Evolutionary conservation across 768 basidiomycete species (phyloP).

Genomic region (Ramaria sp.): DNA sequence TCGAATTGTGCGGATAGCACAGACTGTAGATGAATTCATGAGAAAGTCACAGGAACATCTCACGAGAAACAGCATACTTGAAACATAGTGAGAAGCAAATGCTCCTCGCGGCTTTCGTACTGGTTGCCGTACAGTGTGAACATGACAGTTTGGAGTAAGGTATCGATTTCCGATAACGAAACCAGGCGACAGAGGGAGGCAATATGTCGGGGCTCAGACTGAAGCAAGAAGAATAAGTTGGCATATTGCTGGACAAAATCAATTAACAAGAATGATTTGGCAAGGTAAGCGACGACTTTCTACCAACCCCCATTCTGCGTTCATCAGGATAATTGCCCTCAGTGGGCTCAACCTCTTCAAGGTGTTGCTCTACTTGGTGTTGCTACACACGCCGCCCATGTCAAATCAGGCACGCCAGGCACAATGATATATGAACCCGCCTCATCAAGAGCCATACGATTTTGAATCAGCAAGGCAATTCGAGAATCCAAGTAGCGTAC

Average conservation of each 20-base stretch:
- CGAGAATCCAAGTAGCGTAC: constrained; percentile 96
- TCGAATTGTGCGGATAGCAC: constrained; percentile 98
- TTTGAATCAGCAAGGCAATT: constrained; percentile 95
- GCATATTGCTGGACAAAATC: constrained; percentile 71
- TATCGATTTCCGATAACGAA: constrained; percentile 94
- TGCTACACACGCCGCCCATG: constrained; percentile 39
- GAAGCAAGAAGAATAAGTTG: constrained; percentile 97
- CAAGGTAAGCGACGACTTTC: neutral
- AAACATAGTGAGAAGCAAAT: constrained; percentile 97
- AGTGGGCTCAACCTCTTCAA: constrained; percentile 91
- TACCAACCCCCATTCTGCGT: constrained; percentile 50
- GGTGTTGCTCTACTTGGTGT: constrained; percentile 88
- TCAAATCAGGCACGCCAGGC: constrained; percentile 1
- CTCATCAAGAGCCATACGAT: constrained; percentile 94
- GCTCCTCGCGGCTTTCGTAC: constrained; percentile 97
- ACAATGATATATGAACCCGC: constrained; percentile 31
- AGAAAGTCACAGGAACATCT: neutral
- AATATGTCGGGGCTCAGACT: constrained; percentile 95
- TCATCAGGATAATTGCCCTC: constrained; percentile 93
- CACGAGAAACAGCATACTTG: constrained; percentile 25
- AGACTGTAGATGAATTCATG: constrained; percentile 42
- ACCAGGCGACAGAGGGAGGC: constrained; percentile 95
- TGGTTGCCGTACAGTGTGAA: constrained; percentile 99
- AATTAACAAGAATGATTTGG: neutral
- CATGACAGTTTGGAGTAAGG: constrained; percentile 98